Percentiles rank a stretch among this genome's conserved stretches.
Evolutionary conservation across 352 stramenopile species (phyloP).

Genomic region (Lagenidium sp.): DNA sequence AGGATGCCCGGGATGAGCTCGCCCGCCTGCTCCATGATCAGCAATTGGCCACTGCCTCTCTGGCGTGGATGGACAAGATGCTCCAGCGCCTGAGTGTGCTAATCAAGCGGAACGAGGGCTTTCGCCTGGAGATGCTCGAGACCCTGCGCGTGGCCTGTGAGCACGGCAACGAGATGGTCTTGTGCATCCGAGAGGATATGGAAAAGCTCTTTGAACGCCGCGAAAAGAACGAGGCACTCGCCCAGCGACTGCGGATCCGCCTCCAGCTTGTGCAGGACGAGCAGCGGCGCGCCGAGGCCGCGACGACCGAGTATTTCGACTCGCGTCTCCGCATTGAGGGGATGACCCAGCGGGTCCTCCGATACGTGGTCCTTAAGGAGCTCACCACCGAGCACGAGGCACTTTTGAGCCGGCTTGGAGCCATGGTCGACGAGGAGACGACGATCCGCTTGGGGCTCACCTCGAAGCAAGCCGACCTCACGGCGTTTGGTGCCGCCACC

Average conservation of each 20-base stretch:
- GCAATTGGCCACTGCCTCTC: slow-evolving; percentile 22
- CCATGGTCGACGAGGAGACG: not conserved
- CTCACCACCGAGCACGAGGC: slow-evolving; percentile 23
- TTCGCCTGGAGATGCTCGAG: slow-evolving; percentile 28
- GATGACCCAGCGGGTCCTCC: slow-evolving; percentile 38
- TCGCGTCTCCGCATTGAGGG: slow-evolving; percentile 44
- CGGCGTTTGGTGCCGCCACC: slow-evolving; percentile 26
- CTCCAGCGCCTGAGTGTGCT: slow-evolving; percentile 55
- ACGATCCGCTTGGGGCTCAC: slow-evolving; percentile 6
- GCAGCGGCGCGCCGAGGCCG: slow-evolving; percentile 16
- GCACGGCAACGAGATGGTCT: slow-evolving; percentile 43
- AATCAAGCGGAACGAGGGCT: slow-evolving; percentile 63
- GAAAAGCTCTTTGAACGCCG: slow-evolving; percentile 38
- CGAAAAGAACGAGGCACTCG: slow-evolving; percentile 14
- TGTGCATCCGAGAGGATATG: slow-evolving; percentile 44
- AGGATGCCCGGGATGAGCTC: slow-evolving; percentile 34
- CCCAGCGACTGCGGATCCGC: slow-evolving; percentile 19
- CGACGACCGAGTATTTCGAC: slow-evolving; percentile 49
- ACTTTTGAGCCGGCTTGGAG: slow-evolving; percentile 14
- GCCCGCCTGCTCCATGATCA: slow-evolving; percentile 30
- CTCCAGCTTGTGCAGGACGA: slow-evolving; percentile 26
- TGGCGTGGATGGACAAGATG: slow-evolving; percentile 55
- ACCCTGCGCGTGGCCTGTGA: slow-evolving; percentile 29
- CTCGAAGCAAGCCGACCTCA: slow-evolving; percentile 16
- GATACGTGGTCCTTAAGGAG: slow-evolving; percentile 31